Conservation (phyloP, 75 land plant genomes). For the Larix kaempferi region DNA sequence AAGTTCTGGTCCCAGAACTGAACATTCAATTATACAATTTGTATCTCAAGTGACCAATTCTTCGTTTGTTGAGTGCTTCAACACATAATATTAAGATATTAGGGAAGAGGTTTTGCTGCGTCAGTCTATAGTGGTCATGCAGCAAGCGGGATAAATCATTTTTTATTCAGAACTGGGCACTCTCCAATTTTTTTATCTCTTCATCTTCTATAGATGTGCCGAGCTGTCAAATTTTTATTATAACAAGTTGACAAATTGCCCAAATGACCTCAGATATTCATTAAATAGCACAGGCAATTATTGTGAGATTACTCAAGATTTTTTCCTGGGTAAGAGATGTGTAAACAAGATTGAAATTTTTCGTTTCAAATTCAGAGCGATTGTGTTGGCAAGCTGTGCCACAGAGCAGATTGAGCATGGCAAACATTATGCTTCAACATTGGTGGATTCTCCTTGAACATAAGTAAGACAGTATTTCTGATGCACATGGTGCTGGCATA, state of each 20-base stretch:
- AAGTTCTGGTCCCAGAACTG: background rate
- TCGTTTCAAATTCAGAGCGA: background rate
- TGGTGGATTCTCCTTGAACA: background rate
- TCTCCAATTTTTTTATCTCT: background rate
- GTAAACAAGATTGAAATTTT: background rate
- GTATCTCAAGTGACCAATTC: background rate
- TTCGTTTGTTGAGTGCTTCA: background rate
- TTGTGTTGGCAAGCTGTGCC: background rate
- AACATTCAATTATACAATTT: background rate
- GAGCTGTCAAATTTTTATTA: background rate
- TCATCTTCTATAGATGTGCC: background rate
- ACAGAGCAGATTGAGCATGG: background rate
- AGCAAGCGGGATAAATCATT: background rate
- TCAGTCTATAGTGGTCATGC: background rate
- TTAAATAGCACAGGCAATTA: background rate
- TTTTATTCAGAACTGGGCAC: background rate
- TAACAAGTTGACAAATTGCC: background rate
- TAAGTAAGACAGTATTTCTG: background rate
- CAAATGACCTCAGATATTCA: background rate
- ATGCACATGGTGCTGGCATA: background rate
- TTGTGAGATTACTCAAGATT: background rate
- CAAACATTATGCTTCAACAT: too few species aligned
- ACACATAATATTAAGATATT: background rate
- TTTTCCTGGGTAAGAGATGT: background rate
- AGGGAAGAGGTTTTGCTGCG: background rate